phyloP scores from a whole-genome alignment of 306 rosid genomes.

The Myrica gale region DNA sequence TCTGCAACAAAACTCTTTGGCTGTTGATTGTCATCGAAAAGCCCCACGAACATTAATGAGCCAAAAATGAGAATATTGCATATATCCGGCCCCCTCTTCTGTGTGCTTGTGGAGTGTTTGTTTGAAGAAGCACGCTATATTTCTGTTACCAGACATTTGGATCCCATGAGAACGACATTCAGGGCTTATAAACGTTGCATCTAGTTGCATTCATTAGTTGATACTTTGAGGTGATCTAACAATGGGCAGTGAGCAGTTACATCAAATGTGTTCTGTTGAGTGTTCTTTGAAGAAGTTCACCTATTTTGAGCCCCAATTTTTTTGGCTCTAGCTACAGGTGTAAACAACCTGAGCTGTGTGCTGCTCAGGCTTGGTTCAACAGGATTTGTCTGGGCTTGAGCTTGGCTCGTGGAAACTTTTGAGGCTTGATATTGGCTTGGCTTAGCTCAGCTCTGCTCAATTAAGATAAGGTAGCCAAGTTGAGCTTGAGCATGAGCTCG shows the following conservation, averaged over 20 bases:
- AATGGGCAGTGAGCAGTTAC: not conserved
- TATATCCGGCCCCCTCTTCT: not conserved
- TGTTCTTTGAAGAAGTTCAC: no score
- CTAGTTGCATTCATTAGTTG: not conserved
- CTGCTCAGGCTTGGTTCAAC: not conserved
- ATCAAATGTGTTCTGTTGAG: not conserved
- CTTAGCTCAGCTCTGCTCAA: no score
- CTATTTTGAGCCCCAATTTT: not conserved
- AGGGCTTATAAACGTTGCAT: not conserved
- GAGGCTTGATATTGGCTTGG: not conserved
- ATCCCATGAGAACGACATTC: not conserved
- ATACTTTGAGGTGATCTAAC: not conserved
- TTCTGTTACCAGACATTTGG: not conserved
- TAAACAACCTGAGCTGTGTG: not conserved
- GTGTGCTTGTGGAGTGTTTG: not conserved
- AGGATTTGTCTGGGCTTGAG: not conserved
- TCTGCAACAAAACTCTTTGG: not conserved
- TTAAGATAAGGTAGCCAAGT: slow-evolving; percentile 5
- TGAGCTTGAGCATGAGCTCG: not conserved
- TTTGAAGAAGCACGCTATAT: not conserved
- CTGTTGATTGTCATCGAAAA: not conserved
- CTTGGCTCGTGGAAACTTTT: not conserved
- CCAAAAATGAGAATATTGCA: not conserved
- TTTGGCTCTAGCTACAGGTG: not conserved
- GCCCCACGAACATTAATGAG: not conserved